A percentile compares a stretch with the other conserved stretches of the same genome.
Conservation (phyloP, 805 yeast genomes). For the Priceomyces fermenticarens region DNA sequence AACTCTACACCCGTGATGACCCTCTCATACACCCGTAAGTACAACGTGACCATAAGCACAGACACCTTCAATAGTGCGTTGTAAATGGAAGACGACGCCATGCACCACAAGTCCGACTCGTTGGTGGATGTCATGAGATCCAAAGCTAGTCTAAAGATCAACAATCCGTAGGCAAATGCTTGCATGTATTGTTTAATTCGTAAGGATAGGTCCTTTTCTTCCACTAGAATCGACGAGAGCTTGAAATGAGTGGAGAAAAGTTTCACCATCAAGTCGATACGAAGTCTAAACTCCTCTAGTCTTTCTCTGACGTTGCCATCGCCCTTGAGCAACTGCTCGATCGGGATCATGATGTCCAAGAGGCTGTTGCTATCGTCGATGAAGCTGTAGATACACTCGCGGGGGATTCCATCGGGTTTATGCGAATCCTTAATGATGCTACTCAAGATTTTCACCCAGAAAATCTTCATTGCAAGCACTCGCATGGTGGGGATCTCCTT, state of each 20-base stretch:
- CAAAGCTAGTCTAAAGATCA: neutral
- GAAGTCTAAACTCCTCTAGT: slow-evolving; percentile 1
- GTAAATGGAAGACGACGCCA: neutral
- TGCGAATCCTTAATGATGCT: neutral
- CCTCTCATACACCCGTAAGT: neutral
- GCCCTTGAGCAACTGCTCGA: neutral
- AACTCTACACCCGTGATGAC: neutral
- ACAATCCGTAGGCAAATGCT: neutral
- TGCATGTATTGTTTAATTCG: neutral
- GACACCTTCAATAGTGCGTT: neutral
- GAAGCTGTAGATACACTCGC: neutral
- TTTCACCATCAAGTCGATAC: neutral
- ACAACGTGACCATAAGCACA: neutral
- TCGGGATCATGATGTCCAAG: neutral
- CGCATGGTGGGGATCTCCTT: neutral
- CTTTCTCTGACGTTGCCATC: neutral
- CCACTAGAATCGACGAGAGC: neutral
- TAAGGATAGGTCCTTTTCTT: neutral
- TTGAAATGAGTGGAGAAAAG: slow-evolving; percentile 1
- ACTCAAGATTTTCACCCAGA: neutral
- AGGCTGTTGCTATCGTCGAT: neutral
- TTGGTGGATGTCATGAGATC: neutral
- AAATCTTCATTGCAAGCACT: neutral
- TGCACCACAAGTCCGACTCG: neutral
- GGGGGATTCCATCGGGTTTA: neutral